Evolutionary conservation across 768 basidiomycete species (phyloP), one percentile per base, ranked within the genome.

Genomic region (Leucogyrophana mollusca): DNA sequence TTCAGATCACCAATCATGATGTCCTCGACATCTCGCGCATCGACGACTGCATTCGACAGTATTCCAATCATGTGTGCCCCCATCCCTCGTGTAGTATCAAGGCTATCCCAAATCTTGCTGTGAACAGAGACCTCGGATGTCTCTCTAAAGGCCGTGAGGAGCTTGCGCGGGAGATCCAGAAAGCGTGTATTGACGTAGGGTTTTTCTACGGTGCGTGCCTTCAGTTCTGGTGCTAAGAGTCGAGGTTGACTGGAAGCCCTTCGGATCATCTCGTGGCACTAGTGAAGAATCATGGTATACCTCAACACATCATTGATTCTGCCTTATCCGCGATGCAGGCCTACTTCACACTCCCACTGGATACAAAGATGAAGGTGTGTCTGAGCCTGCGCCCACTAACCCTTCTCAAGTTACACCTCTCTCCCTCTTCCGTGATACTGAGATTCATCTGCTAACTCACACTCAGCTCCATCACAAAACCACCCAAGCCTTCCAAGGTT

Each of bases 241-340:
- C 25, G 39, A 1, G 24, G 48, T 33, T 32, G 16, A 16, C 25
- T 34, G 17, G 5, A 2, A 13, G n/a, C 38, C 32, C 32, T 22
- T 24, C 41, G 18, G 6, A 7, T n/a, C 14, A n/a, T 25, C 35
- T 22, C 23, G 8, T 36, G 33, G 10, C 39, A 14, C n/a, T 59
- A 92, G 87, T 90, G 14, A 77, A 70, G 57, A 90, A 90, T 52
- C 92, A 94, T 54, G 81, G 81, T 2, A 85, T 94, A 23, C 66
- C 82, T 2, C 74, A 82, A 32, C 56, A 63, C 0, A 57, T 72
- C 6, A 77, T 87, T 35, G 56, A 73, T 1, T 53, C 56, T 4
- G 66, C 79, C 0, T 62, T 88, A 2, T 52, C 69, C 1, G 70
- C 69, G 18, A 68, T 78, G n/a, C 76, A 82, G 53, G 54, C 62